These are phyloP conservation scores for Penicillium crystallinum DNA, from an alignment of 495 filamentous ascomycete species.

Conservation along the genomic window DNA sequence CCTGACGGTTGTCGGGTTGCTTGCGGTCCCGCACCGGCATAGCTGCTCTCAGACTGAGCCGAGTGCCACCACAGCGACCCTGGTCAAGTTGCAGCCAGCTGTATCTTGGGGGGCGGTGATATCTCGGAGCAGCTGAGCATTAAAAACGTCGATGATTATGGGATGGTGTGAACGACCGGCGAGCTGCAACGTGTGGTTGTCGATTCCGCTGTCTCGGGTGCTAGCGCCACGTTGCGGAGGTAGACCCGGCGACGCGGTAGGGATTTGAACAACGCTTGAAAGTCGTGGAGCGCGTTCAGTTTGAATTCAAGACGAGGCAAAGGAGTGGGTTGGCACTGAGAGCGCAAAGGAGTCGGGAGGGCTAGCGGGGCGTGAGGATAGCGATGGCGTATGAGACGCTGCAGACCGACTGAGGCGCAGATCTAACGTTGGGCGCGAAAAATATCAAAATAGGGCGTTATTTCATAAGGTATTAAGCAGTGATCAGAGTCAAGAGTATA, in stretches of 20 bases:
- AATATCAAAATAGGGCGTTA: background rate
- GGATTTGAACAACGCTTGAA: background rate
- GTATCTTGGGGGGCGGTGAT: constrained; percentile 7
- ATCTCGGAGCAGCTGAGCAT: constrained; percentile 16
- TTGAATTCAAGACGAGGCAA: background rate
- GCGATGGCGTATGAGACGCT: background rate
- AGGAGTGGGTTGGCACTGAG: background rate
- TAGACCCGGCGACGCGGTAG: constrained; percentile 8
- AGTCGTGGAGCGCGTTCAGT: background rate
- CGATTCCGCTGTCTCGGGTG: constrained; percentile 10
- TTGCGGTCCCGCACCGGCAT: constrained; percentile 36
- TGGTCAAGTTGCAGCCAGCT: constrained; percentile 21
- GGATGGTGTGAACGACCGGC: constrained; percentile 6
- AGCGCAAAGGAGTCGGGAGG: background rate
- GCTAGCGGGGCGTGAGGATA: background rate
- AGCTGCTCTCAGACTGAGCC: constrained; percentile 16
- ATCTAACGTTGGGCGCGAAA: background rate
- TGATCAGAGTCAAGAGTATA: background rate
- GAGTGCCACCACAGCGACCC: constrained; percentile 16
- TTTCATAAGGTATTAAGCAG: background rate
- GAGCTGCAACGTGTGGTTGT: constrained; percentile 10
- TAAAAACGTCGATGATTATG: constrained; percentile 12
- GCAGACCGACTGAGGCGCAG: background rate
- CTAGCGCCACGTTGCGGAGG: constrained; percentile 14
- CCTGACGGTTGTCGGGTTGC: constrained; percentile 35